Evolutionary conservation across 2,329 filamentous ascomycete species (phyloP).

Genomic region (Trichophyton mentagrophytes): DNA sequence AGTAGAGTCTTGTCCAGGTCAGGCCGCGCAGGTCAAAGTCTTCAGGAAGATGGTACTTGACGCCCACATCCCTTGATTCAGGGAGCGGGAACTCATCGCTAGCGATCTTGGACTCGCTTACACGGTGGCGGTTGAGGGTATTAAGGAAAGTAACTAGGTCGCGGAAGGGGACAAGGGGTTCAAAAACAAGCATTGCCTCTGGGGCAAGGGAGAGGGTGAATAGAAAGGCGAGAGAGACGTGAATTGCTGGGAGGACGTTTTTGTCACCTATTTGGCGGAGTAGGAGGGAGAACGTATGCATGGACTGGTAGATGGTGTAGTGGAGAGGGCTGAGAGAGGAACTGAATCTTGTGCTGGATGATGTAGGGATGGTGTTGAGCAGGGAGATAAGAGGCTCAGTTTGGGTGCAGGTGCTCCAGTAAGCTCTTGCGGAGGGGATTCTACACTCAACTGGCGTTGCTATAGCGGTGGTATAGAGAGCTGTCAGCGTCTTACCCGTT

Average conservation of each 20-base stretch:
- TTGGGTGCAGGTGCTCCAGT: not conserved
- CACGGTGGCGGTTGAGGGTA: constrained; percentile 33
- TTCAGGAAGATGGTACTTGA: constrained; percentile 40
- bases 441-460: not conserved
- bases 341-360: not conserved
- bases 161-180: constrained; percentile 39
- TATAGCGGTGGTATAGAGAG: not conserved
- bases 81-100: constrained; percentile 30
- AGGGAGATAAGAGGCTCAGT: not conserved
- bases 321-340: not conserved
- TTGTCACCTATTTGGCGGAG: constrained; percentile 38
- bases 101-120: constrained; percentile 26
- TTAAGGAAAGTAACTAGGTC: constrained; percentile 42
- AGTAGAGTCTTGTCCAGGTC: constrained; percentile 39
- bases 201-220: constrained; percentile 30
- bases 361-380: not conserved
- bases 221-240: constrained; percentile 43
- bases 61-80: constrained; percentile 26
- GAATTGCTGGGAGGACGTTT: constrained; percentile 42
- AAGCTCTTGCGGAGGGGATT: not conserved
- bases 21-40: constrained; percentile 47
- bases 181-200: constrained; percentile 28
- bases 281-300: constrained; percentile 32
- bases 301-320: constrained; percentile 31
- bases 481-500: not conserved